Base-by-base conservation (phyloP, 139 green algal genomes). In the Picochlorum sp. region DNA sequence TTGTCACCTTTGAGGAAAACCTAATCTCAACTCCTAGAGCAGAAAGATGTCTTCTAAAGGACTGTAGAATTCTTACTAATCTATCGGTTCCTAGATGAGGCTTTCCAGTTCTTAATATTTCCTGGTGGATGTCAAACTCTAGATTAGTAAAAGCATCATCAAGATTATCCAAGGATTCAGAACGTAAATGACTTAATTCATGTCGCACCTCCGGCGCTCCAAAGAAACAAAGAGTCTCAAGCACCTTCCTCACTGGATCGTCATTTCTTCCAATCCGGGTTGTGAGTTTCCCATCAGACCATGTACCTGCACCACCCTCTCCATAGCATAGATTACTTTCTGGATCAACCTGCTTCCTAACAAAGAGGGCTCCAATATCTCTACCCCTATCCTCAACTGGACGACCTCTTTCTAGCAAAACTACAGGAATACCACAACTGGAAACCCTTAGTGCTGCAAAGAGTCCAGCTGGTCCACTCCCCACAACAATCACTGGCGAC, bases 291-390 rank as follows among this genome's bases (percentile, higher is more conserved):
- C 86, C 86, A 63, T 94, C 86, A 12, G 59, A 80, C 85, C 85
- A 92, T 4, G 84, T 92, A 22, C 84, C 84, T 29, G 80, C 69
- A 16, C 69, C 54, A 1, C 57, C 59, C 65, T 81, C 72, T 50
- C 85, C 86, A 44, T 88, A 95, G 71, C 83, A 93, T 12, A 91
- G 72, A 70, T 95, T 95, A 41, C 61, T 81, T 36, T 89, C 73
- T 9, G 64, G 53, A 51, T 89, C 70, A 25, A 93, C 64, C 2
- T 57, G 18, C 3, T 69, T 44, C 16, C 86, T 66, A 24, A 76
- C 80, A 26, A 90, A 75, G 22, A 95, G 73, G 7, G 83, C 83
- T 18, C 86, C 86, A 31, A 95, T 93, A 68, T 89, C 83, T 2
- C 66, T 64, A 3, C 85, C 86, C 0, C 86, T 63, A 60, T 59